Evolutionary conservation across 2,329 filamentous ascomycete genomes (phyloP).

Genomic region (Botrytis hyacinthi): DNA sequence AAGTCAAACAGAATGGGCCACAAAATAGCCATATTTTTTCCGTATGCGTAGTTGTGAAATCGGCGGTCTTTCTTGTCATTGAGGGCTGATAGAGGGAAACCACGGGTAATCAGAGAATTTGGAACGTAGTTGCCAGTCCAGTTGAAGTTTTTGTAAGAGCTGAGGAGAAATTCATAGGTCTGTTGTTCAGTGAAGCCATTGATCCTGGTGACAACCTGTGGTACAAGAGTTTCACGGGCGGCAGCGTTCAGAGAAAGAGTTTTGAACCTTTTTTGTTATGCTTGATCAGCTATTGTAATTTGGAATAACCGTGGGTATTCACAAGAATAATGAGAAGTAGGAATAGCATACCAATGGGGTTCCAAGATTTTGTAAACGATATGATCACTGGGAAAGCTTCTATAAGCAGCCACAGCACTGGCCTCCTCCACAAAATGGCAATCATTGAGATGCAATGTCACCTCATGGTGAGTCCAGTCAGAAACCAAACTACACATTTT

Average conservation of each 20-base stretch:
- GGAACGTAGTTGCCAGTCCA: conserved; percentile 43
- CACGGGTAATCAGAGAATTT: conserved; percentile 45
- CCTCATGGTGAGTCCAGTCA: conserved; percentile 20
- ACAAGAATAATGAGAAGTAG: background rate
- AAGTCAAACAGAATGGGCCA: conserved; percentile 47
- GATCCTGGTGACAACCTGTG: conserved; percentile 6
- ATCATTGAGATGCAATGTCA: conserved; percentile 23
- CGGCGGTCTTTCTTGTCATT: conserved; percentile 34
- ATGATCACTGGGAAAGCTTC: conserved; percentile 20
- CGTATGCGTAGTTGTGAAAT: conserved; percentile 51
- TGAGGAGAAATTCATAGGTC: conserved; percentile 19
- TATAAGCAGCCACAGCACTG: conserved; percentile 18
- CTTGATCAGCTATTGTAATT: background rate
- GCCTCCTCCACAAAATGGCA: conserved; percentile 21
- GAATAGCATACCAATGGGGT: conserved; percentile 19
- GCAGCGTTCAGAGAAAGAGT: conserved; percentile 20
- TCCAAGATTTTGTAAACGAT: conserved; percentile 21
- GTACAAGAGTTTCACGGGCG: conserved; percentile 6
- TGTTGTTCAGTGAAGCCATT: conserved; percentile 17
- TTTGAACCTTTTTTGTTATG: conserved; percentile 11
- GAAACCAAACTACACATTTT: conserved; percentile 18
- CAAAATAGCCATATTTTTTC: conserved; percentile 46
- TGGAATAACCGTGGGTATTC: too few species aligned
- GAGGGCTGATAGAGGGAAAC: conserved; percentile 43
- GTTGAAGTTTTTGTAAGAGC: conserved; percentile 23